Base-by-base conservation (phyloP, 257 asterid genomes). In the Cinchona pubescens region DNA sequence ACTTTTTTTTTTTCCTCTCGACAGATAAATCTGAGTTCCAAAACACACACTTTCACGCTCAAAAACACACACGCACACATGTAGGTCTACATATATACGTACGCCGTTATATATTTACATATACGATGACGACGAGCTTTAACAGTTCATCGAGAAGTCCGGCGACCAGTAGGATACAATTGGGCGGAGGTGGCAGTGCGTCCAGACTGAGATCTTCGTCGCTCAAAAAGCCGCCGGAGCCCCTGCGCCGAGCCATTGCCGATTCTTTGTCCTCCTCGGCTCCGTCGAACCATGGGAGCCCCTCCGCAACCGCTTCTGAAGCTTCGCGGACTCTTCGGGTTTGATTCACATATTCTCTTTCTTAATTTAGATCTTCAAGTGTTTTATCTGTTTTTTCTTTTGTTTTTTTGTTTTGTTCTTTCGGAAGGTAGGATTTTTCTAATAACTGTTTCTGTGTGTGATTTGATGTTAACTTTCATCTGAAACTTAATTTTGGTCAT, bases 251-350 rank as follows among this genome's bases (percentile, higher is more conserved):
- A 43, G 97, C 98, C 30, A 96, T 95, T 66, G 97, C 98, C 27
- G 99, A 95, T 85, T 95, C 93, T 77, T 85, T 95, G 74, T 95
- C 99, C 63, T 86, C 96, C 60, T 87, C 99, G 27, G 83, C 93
- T 43, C 89, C 94, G 14, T 87, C 95, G 23, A 86, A 87, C 76
- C 91, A 86, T 30, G 84, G 86, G 23, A 81, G 73, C 32, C 67
- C 81, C 13, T 81, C 86, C 38, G 71, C 86, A 3, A 59, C 74
- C 43, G 78, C 85, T 19, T 71, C 90, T 32, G 99, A 94, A 78
- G 93, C 96, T 79, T 92, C 93, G 15, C 82, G 98, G 86, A 95
- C 96, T 66, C 87, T 95, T 80, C 90, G 98, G 96, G 99, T 95
- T 79, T 55, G 91, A 76, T 64, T 60, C 29, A 7, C 42, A 16